Evolutionary conservation across 2,329 filamentous ascomycete genomes (phyloP).

Genomic region (Calonectria honghensis): DNA sequence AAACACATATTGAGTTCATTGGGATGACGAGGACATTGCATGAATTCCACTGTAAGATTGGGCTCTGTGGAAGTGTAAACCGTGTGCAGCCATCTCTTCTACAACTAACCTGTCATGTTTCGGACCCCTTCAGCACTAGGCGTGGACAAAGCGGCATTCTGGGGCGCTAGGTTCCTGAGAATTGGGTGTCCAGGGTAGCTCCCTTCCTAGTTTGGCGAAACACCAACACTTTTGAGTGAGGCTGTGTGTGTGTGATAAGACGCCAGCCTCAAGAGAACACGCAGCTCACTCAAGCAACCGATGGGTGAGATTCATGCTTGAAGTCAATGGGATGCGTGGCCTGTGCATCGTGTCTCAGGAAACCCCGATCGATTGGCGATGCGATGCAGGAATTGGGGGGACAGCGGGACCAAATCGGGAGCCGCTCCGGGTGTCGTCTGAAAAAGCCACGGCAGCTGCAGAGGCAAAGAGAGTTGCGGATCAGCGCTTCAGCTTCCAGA

Average conservation of each 20-base stretch:
- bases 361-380: conserved; percentile 41
- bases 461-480: conserved; percentile 15
- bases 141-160: neutral
- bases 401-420: conserved; percentile 7
- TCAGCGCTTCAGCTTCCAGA: conserved; percentile 17
- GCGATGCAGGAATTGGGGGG: neutral
- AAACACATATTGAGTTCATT: neutral
- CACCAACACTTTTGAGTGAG: neutral
- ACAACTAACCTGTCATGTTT: neutral
- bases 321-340: neutral
- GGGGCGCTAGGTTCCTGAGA: neutral
- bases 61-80: neutral
- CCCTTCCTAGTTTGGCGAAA: conserved; percentile 24
- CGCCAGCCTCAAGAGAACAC: neutral
- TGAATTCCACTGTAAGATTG: conserved; percentile 21
- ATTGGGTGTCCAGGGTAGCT: conserved; percentile 32
- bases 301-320: neutral
- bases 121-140: neutral
- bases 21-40: neutral
- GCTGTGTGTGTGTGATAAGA: neutral
- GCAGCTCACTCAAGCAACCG: neutral
- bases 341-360: conserved; percentile 10
- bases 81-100: neutral
- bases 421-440: neutral
- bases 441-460: neutral